Evolutionary conservation across 2,329 filamentous ascomycete genomes (phyloP).

Genomic region (Fonsecaea erecta): DNA sequence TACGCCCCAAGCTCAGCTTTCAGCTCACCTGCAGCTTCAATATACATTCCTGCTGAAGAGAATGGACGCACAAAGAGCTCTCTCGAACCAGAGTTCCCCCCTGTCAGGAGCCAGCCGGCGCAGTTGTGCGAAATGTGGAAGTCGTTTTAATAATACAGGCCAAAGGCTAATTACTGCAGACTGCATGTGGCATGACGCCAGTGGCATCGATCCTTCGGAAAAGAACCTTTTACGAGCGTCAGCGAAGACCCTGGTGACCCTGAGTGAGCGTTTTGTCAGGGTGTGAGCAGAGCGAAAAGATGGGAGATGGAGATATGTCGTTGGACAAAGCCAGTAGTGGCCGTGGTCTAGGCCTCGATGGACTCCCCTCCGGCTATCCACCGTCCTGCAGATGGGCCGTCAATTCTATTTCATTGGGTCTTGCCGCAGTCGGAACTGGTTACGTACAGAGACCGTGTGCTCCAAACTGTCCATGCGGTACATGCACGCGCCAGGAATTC

Average conservation of each 20-base stretch:
- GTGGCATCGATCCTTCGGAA: constrained; percentile 8
- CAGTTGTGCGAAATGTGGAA: neutral
- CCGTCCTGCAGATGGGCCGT: neutral
- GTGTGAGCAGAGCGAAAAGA: constrained; percentile 5
- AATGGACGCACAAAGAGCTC: neutral
- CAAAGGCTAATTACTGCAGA: neutral
- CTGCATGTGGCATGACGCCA: constrained; percentile 12
- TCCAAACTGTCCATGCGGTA: neutral
- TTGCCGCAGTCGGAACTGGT: neutral
- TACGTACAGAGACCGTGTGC: neutral
- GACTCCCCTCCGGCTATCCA: constrained; percentile 3
- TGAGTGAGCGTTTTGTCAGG: constrained; percentile 3
- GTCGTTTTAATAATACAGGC: constrained; percentile 3
- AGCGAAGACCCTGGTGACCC: neutral
- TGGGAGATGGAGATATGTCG: constrained; percentile 3
- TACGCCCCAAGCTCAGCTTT: neutral
- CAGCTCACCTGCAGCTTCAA: neutral
- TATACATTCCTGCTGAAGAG: neutral
- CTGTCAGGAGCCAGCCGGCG: neutral
- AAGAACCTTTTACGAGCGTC: constrained; percentile 1
- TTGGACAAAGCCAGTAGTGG: constrained; percentile 11
- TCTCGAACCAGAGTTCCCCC: neutral
- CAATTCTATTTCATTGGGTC: neutral
- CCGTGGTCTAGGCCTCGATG: constrained; percentile 12
- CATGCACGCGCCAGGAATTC: neutral